phyloP scores from a whole-genome alignment of 2,329 filamentous ascomycete genomes.

The Chaetomium sp. region DNA sequence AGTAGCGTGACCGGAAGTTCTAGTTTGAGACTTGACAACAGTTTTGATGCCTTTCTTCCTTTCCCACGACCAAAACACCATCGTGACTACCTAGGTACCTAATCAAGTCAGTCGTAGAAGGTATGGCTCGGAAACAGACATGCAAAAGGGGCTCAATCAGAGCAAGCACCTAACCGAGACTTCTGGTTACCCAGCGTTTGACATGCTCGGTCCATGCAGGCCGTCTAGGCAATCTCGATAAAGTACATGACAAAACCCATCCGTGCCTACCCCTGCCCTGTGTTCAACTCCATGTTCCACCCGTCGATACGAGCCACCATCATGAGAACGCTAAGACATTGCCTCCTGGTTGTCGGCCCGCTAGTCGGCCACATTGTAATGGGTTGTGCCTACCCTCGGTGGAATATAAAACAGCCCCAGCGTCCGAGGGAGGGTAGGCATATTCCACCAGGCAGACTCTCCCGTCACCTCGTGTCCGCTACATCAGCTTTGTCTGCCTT shows the following conservation, averaged over 20 bases:
- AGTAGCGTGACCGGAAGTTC: neutral
- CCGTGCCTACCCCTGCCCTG: neutral
- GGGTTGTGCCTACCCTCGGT: neutral
- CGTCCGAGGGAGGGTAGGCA: neutral
- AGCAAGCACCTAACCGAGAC: neutral
- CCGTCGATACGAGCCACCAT: constrained; percentile 13
- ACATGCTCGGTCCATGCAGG: neutral
- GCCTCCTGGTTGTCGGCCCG: neutral
- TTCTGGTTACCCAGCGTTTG: neutral
- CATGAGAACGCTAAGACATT: constrained; percentile 1
- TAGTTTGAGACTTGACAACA: neutral
- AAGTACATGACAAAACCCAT: neutral
- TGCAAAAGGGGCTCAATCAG: neutral
- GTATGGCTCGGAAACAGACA: neutral
- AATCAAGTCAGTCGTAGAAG: neutral
- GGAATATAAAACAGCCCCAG: no score
- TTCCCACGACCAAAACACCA: neutral
- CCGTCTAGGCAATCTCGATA: neutral
- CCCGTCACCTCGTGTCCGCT: no score
- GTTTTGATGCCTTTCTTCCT: neutral
- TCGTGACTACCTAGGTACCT: no score
- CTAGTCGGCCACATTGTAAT: neutral
- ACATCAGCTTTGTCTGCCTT: neutral
- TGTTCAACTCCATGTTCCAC: constrained; percentile 12
- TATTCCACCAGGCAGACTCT: neutral